These are phyloP conservation scores for Ophiostoma himal-ulmi DNA, from an alignment of 2,329 filamentous ascomycete species.

Conservation along the genomic window DNA sequence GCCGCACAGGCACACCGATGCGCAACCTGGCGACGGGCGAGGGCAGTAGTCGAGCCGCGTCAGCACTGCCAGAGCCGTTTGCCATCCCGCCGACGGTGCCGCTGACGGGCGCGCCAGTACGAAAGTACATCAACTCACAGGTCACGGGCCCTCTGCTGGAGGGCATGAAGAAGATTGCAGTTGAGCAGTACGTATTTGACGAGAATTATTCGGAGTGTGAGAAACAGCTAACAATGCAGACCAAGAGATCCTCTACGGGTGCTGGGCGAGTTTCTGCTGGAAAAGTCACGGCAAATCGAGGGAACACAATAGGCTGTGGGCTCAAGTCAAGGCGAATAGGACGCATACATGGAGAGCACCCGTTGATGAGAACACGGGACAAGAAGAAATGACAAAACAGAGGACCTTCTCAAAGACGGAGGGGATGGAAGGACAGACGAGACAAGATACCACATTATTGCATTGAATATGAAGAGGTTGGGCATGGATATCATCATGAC, in stretches of 20 bases:
- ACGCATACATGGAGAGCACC: background rate
- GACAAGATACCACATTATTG: background rate
- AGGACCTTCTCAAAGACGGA: background rate
- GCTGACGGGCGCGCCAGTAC: conserved; percentile 60
- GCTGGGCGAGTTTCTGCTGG: conserved; percentile 64
- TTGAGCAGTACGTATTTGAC: conserved; percentile 56
- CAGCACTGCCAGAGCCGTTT: conserved; percentile 49
- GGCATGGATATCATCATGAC: background rate
- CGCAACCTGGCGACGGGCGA: conserved; percentile 31
- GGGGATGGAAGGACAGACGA: background rate
- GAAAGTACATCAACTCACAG: conserved; percentile 66
- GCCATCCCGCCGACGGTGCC: conserved; percentile 56
- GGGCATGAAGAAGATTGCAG: conserved; percentile 67
- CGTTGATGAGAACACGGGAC: background rate
- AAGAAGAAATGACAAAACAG: background rate
- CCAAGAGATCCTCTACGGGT: conserved; percentile 63
- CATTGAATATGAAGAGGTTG: background rate
- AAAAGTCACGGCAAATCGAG: conserved; percentile 62
- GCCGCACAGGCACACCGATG: conserved; percentile 40
- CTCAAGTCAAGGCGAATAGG: background rate
- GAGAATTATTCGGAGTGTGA: background rate
- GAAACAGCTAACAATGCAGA: conserved; percentile 34
- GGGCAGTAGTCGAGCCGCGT: conserved; percentile 48
- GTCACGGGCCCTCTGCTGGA: conserved; percentile 63
- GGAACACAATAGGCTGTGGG: conserved; percentile 22